These are phyloP conservation scores for Fusarium pilosicola DNA, from an alignment of 2,329 filamentous ascomycete genomes.

Conservation along the genomic window DNA sequence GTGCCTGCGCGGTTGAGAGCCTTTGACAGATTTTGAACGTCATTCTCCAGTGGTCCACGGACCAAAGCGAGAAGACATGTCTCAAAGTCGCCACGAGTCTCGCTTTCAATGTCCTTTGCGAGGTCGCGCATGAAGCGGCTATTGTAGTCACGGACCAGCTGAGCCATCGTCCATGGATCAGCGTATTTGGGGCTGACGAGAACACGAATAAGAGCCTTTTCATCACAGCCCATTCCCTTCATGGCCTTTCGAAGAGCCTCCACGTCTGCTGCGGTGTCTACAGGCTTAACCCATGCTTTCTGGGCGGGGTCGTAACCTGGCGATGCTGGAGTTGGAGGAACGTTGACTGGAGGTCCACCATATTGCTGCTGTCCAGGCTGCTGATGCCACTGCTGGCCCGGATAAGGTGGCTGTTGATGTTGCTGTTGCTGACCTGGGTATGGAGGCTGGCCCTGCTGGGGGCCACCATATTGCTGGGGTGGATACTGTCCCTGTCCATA, in stretches of 20 bases:
- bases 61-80: slow-evolving; percentile 46
- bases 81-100: slow-evolving; percentile 47
- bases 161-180: slow-evolving; percentile 48
- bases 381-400: slow-evolving; percentile 36
- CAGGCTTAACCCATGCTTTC: slow-evolving; percentile 36
- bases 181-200: slow-evolving; percentile 46
- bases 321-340: slow-evolving; percentile 43
- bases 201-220: slow-evolving; percentile 45
- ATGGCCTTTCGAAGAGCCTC: slow-evolving; percentile 49
- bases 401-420: slow-evolving; percentile 8
- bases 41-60: slow-evolving; percentile 47
- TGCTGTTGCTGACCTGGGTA: slow-evolving; percentile 11
- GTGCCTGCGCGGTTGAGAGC: slow-evolving; percentile 46
- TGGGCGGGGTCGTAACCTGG: slow-evolving; percentile 45
- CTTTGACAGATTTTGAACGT: slow-evolving; percentile 45
- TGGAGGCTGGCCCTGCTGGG: slow-evolving; percentile 22
- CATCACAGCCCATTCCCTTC: slow-evolving; percentile 51
- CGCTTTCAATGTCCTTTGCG: slow-evolving; percentile 48
- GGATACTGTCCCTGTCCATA: slow-evolving; percentile 29
- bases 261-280: slow-evolving; percentile 46
- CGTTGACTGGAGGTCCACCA: slow-evolving; percentile 9
- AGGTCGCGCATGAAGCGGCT: slow-evolving; percentile 48
- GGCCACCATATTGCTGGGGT: slow-evolving; percentile 25
- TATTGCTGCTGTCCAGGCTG: slow-evolving; percentile 25
- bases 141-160: slow-evolving; percentile 48